A percentile compares a stretch with the other conserved stretches of the same genome.
phyloP scores from a whole-genome alignment of 768 basidiomycete genomes.

The Tricholoma flavovirens region DNA sequence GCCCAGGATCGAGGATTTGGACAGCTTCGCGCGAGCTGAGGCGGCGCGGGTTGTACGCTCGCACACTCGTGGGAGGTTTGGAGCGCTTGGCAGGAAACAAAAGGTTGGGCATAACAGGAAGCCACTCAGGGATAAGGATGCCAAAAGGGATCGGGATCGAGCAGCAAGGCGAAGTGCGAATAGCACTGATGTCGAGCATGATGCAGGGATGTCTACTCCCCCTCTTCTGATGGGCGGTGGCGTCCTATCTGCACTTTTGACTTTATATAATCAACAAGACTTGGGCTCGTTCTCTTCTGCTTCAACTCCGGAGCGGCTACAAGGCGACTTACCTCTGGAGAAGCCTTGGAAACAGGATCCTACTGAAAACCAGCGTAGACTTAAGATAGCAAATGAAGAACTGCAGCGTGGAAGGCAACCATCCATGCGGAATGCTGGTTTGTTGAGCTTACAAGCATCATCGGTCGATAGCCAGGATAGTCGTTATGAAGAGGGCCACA shows the following conservation, averaged over 20 bases:
- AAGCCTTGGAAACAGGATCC: background rate
- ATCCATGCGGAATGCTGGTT: background rate
- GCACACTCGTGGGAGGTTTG: conserved; percentile 6
- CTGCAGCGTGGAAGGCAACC: background rate
- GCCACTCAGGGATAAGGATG: background rate
- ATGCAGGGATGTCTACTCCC: conserved; percentile 12
- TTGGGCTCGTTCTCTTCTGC: conserved; percentile 6
- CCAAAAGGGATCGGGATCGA: conserved; percentile 7
- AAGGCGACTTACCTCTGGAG: background rate
- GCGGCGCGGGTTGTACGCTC: conserved; percentile 10
- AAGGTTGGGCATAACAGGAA: background rate
- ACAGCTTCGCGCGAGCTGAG: conserved; percentile 3
- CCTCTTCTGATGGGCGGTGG: conserved; percentile 35
- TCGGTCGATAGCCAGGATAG: conserved; percentile 1
- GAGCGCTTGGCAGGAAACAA: background rate
- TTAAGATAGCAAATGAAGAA: background rate
- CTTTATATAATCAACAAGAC: conserved; percentile 50
- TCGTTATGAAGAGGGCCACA: background rate
- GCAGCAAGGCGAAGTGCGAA: conserved; percentile 9
- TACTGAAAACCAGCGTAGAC: background rate
- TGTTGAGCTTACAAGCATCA: background rate
- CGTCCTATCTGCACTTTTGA: conserved; percentile 62
- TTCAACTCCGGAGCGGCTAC: conserved; percentile 13
- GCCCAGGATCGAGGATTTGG: conserved; percentile 26
- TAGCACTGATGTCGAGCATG: conserved; percentile 18